Conservation (phyloP, 1,284 basidiomycete genomes). For the Rhodotorula sp. region DNA sequence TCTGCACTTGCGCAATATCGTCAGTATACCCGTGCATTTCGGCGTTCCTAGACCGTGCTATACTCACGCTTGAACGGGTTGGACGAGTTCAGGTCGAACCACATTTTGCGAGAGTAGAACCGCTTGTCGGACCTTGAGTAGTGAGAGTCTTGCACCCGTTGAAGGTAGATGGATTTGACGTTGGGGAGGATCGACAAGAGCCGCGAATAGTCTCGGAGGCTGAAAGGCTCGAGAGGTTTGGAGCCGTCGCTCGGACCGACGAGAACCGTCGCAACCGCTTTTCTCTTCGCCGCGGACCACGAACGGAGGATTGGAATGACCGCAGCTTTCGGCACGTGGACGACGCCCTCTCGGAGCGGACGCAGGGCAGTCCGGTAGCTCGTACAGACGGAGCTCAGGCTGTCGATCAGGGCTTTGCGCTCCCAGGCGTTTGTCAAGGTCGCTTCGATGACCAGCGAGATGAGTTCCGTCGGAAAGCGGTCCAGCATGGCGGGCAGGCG, state of each 20-base stretch:
- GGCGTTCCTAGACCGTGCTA: background rate
- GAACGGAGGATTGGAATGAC: background rate
- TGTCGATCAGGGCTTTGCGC: background rate
- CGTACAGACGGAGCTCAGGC: background rate
- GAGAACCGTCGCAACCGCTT: background rate
- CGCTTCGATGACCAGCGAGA: background rate
- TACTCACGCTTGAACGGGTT: background rate
- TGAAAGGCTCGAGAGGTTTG: background rate
- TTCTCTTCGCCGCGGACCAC: background rate
- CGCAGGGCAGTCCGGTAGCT: background rate
- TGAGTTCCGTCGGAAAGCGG: background rate
- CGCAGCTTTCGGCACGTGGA: background rate
- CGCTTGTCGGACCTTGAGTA: no score
- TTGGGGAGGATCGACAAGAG: no score
- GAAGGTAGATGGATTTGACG: no score
- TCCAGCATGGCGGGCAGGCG: constrained; percentile 1
- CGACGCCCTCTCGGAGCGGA: background rate
- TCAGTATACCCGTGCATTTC: no score
- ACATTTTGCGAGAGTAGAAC: no score
- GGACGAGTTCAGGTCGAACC: background rate
- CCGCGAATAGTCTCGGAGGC: background rate
- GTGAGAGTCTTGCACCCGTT: no score
- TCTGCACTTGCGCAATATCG: no score
- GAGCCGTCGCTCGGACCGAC: background rate
- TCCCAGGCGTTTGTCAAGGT: background rate